Conservation (phyloP, 1,284 basidiomycete species). For the Exobasidium rhododendri region DNA sequence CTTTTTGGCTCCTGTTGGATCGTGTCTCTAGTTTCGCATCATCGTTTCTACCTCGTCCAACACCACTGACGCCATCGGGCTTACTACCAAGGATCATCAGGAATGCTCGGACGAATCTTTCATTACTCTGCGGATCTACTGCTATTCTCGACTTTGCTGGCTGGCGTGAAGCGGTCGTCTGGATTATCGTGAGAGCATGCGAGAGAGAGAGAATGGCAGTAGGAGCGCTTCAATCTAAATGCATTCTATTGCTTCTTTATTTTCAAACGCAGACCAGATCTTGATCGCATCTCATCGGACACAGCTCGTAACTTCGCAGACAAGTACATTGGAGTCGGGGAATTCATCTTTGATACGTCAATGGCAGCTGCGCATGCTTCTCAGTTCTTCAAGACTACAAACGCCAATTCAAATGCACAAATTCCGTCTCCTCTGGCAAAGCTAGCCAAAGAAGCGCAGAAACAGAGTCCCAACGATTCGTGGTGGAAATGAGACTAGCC, state of each 20-base stretch:
- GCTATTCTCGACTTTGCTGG: constrained; percentile 80
- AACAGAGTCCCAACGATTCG: neutral
- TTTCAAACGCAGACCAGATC: constrained; percentile 24
- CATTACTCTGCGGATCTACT: constrained; percentile 84
- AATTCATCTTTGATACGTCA: constrained; percentile 70
- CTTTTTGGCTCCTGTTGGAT: too few species aligned
- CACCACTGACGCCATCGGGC: too few species aligned
- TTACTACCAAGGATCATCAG: too few species aligned
- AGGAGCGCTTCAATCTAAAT: neutral
- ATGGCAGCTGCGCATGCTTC: constrained; percentile 40
- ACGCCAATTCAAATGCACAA: neutral
- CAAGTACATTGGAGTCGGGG: constrained; percentile 78
- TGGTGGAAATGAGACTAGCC: neutral
- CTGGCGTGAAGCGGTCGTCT: constrained; percentile 78
- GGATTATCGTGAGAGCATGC: constrained; percentile 63
- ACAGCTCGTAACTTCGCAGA: constrained; percentile 73
- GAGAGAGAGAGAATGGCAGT: neutral
- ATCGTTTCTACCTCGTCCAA: too few species aligned
- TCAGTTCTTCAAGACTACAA: constrained; percentile 28
- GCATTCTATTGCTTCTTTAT: neutral
- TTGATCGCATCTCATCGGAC: constrained; percentile 57
- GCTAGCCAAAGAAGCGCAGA: neutral
- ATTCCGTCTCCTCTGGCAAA: neutral
- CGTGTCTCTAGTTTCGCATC: too few species aligned
- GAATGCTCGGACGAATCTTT: constrained; percentile 65